These are phyloP conservation scores for Sarocladium kiliense DNA, from an alignment of 2,329 filamentous ascomycete species.

Conservation along the genomic window DNA sequence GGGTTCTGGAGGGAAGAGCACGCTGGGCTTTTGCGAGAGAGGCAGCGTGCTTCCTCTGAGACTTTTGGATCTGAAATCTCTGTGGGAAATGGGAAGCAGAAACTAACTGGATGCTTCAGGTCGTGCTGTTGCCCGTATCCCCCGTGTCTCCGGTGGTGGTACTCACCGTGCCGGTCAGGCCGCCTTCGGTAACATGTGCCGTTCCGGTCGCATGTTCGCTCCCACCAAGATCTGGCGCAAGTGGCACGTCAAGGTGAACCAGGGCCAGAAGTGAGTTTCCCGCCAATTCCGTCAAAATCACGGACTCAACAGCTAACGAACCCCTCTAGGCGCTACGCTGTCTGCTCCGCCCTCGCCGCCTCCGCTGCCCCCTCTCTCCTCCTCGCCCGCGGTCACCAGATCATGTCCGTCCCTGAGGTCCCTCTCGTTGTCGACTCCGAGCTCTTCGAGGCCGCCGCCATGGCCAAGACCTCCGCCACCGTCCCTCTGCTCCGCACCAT, in stretches of 20 bases:
- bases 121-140: slow-evolving; percentile 99
- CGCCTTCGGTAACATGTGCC: slow-evolving; percentile 99
- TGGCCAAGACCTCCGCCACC: slow-evolving; percentile 86
- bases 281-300: neutral
- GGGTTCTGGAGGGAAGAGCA: neutral
- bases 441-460: slow-evolving; percentile 72
- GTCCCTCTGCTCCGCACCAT: slow-evolving; percentile 83
- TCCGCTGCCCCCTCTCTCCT: slow-evolving; percentile 93
- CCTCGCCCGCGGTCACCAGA: slow-evolving; percentile 93
- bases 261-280: slow-evolving; percentile 80
- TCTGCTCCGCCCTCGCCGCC: slow-evolving; percentile 92
- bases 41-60: neutral
- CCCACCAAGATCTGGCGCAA: slow-evolving; percentile 99
- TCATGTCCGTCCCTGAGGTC: slow-evolving; percentile 89
- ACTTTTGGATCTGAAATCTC: neutral
- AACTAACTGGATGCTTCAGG: slow-evolving; percentile 49
- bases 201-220: slow-evolving; percentile 99
- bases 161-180: slow-evolving; percentile 99
- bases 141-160: slow-evolving; percentile 99
- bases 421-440: slow-evolving; percentile 93
- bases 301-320: slow-evolving; percentile 27
- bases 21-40: too few relatives aligned
- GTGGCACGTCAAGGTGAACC: slow-evolving; percentile 99
- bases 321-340: slow-evolving; percentile 70
- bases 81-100: slow-evolving; percentile 10